Conservation (phyloP, 1,284 basidiomycete genomes). For the Naganishia albida region DNA sequence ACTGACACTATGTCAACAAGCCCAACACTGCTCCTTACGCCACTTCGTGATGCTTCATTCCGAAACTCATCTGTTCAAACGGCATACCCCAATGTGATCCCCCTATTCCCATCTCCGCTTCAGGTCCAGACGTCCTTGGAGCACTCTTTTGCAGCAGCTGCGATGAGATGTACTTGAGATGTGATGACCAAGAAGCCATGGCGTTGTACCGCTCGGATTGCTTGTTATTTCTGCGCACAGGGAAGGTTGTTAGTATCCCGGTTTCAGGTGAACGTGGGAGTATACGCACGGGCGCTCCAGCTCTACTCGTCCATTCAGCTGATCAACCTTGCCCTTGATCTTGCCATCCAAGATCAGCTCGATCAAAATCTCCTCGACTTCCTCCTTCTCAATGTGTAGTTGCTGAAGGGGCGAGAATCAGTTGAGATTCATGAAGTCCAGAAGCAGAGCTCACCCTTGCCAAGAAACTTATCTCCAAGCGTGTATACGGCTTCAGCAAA, state of each 20-base stretch:
- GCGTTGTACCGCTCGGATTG: constrained; percentile 34
- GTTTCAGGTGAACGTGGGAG: background rate
- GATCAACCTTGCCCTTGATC: constrained; percentile 92
- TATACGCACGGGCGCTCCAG: constrained; percentile 59
- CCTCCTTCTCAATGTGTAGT: constrained; percentile 80
- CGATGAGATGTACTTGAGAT: constrained; percentile 24
- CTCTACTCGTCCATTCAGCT: constrained; percentile 87
- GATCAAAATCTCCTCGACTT: constrained; percentile 91
- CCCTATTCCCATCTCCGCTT: constrained; percentile 12
- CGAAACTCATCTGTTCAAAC: background rate
- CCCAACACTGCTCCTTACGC: background rate
- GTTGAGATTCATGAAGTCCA: background rate
- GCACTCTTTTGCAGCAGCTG: constrained; percentile 29
- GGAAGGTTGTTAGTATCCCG: constrained; percentile 11
- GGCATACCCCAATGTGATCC: constrained; percentile 7
- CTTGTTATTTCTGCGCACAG: constrained; percentile 16
- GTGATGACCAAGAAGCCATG: constrained; percentile 33
- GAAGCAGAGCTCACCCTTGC: constrained; percentile 65
- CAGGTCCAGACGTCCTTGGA: constrained; percentile 3
- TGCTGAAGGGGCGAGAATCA: constrained; percentile 61
- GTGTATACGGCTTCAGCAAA: constrained; percentile 93
- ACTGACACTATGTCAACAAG: too few relatives aligned
- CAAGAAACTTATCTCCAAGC: constrained; percentile 86
- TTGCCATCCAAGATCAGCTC: constrained; percentile 92
- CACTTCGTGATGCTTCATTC: constrained; percentile 12